Conservation (phyloP, 1,139 yeast genomes). For the Tardiomyces digboiensis region DNA sequence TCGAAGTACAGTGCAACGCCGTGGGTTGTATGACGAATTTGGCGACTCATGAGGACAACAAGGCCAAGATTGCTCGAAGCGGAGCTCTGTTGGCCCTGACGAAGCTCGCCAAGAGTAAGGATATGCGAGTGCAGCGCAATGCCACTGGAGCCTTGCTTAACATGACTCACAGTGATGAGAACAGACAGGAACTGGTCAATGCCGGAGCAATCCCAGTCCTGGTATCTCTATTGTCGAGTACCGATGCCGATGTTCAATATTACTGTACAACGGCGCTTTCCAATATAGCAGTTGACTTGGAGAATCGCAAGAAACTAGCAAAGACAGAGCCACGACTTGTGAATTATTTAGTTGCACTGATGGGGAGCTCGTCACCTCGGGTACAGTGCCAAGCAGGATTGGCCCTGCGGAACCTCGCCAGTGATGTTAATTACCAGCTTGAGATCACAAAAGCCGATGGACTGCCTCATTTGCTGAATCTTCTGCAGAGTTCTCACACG, state of each 20-base stretch:
- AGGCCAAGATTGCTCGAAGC: conserved; percentile 88
- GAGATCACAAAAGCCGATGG: conserved; percentile 97
- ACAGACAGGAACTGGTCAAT: conserved; percentile 90
- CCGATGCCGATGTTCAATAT: conserved; percentile 95
- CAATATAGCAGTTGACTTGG: conserved; percentile 94
- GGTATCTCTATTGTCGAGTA: conserved; percentile 76
- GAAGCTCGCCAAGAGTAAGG: conserved; percentile 87
- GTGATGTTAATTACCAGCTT: conserved; percentile 84
- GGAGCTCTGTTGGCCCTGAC: conserved; percentile 97
- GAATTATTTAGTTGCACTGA: conserved; percentile 72
- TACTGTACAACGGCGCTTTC: conserved; percentile 97
- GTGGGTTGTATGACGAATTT: conserved; percentile 97
- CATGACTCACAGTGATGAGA: conserved; percentile 97
- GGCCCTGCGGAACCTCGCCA: conserved; percentile 90
- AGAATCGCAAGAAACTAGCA: conserved; percentile 78
- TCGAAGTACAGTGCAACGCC: conserved; percentile 98
- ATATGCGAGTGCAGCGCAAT: conserved; percentile 92
- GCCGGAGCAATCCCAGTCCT: conserved; percentile 98
- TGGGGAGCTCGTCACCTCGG: conserved; percentile 85
- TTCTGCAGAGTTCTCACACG: conserved; percentile 82
- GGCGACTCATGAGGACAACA: conserved; percentile 98
- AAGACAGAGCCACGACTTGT: conserved; percentile 94
- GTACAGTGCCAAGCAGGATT: conserved; percentile 98
- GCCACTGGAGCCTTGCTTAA: conserved; percentile 97
- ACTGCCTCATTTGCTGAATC: conserved; percentile 78